Evolutionary conservation across 495 filamentous ascomycete species (phyloP).

Genomic region (Platismatia glauca): DNA sequence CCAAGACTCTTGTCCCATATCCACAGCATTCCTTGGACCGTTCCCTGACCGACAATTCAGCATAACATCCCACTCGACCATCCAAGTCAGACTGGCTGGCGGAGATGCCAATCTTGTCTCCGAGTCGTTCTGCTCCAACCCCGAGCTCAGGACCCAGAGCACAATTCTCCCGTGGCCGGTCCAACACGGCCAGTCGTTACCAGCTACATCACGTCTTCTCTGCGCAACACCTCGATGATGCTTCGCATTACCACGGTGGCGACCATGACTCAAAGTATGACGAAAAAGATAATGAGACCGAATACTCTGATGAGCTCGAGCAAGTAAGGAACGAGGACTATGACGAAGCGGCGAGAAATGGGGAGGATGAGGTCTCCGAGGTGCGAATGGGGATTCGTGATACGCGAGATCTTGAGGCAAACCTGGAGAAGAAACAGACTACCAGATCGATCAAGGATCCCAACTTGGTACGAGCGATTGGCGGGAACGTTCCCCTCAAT

Average conservation of each 20-base stretch:
- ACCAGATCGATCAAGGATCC: constrained; percentile 28
- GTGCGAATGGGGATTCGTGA: constrained; percentile 24
- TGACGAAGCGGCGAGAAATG: constrained; percentile 14
- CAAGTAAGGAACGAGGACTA: constrained; percentile 17
- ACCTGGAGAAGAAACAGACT: constrained; percentile 21
- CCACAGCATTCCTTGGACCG: neutral
- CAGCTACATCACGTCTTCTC: constrained; percentile 28
- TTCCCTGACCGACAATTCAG: neutral
- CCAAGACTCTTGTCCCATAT: too few species aligned
- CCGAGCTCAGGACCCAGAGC: neutral
- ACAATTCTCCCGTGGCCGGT: neutral
- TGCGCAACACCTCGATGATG: constrained; percentile 32
- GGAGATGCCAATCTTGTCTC: neutral
- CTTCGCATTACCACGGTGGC: constrained; percentile 30
- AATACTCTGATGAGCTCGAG: constrained; percentile 12
- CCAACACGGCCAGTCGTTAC: neutral
- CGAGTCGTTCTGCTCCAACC: constrained; percentile 7
- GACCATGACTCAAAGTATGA: neutral
- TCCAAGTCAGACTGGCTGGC: neutral
- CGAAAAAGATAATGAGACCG: neutral
- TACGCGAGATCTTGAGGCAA: constrained; percentile 29
- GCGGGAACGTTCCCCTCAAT: neutral
- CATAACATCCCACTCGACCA: too few species aligned
- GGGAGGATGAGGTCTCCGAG: constrained; percentile 23
- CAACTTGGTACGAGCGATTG: constrained; percentile 23